Conservation (phyloP, 257 asterid species). For the Nicotiana obtusifolia region DNA sequence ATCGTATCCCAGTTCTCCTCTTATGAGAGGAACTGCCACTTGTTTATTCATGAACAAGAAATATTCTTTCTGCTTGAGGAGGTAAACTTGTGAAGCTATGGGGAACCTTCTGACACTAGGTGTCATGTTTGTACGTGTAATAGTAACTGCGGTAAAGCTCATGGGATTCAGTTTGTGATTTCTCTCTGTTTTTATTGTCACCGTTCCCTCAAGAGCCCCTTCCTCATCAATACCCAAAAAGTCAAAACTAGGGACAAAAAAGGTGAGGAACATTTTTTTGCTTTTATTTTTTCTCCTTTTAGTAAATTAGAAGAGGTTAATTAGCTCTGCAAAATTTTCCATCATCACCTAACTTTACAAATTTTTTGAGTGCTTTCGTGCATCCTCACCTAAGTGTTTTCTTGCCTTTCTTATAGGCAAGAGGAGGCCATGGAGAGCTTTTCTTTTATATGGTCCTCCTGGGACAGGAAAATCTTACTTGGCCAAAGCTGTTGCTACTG, state of each 20-base stretch:
- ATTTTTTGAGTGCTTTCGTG: background rate
- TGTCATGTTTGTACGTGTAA: background rate
- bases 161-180: background rate
- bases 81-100: background rate
- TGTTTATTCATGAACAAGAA: background rate
- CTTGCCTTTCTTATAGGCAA: constrained; percentile 44
- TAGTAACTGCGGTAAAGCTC: background rate
- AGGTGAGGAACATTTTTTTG: background rate
- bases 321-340: background rate
- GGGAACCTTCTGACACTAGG: background rate
- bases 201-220: background rate
- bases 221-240: background rate
- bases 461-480: constrained; percentile 97
- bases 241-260: background rate
- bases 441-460: constrained; percentile 97
- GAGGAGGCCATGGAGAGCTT: constrained; percentile 98
- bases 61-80: background rate
- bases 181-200: background rate
- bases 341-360: background rate
- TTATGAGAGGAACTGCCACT: background rate
- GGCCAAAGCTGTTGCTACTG: constrained; percentile 99
- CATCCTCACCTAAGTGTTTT: background rate
- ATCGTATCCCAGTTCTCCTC: background rate
- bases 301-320: background rate
- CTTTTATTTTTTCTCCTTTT: background rate